These are phyloP conservation scores for Aspergillus carlsbadensis DNA, from an alignment of 495 filamentous ascomycete species.

Conservation along the genomic window DNA sequence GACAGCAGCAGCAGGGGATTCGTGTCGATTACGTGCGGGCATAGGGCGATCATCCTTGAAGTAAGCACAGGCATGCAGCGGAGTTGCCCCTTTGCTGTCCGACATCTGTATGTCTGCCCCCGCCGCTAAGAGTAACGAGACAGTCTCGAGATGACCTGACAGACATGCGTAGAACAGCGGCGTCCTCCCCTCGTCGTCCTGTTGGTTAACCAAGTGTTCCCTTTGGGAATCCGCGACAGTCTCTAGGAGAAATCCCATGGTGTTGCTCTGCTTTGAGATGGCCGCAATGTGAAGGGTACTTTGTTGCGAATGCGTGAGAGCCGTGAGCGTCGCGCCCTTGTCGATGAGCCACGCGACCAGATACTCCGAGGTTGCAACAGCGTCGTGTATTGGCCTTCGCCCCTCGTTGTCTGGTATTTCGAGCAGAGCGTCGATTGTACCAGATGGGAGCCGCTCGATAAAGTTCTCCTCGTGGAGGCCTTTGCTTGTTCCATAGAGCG, in stretches of 20 bases:
- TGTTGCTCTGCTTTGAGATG: neutral
- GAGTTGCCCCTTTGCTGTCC: neutral
- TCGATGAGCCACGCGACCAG: neutral
- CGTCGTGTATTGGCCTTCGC: neutral
- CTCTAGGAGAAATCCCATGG: neutral
- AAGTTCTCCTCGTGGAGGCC: no score
- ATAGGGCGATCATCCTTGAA: neutral
- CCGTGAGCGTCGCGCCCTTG: neutral
- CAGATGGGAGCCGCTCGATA: no score
- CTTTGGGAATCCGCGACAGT: neutral
- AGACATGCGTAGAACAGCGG: neutral
- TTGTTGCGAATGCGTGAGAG: neutral
- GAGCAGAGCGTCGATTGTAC: no score
- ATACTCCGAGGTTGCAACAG: neutral
- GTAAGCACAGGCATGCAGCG: neutral
- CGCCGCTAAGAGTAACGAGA: neutral
- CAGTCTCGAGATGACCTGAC: neutral
- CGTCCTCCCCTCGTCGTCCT: neutral
- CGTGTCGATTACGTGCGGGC: no score
- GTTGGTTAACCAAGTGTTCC: neutral
- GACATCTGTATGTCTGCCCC: neutral
- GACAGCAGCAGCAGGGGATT: no score
- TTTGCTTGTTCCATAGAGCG: no score
- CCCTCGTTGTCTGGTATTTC: neutral
- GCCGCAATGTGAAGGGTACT: neutral